These are phyloP conservation scores for Ceratobasidium sp. DNA, from an alignment of 1,284 basidiomycete genomes.

Conservation along the genomic window DNA sequence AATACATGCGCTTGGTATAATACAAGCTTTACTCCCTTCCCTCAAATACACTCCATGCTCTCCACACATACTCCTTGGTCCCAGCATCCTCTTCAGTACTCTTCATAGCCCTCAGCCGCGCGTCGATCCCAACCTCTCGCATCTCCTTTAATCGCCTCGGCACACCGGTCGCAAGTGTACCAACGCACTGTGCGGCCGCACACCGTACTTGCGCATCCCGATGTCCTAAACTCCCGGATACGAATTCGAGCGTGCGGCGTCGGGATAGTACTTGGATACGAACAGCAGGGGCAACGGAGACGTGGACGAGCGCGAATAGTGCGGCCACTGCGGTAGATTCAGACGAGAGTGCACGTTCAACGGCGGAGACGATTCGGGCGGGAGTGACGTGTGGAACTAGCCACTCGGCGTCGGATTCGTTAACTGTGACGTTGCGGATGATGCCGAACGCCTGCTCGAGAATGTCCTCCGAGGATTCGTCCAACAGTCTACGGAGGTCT, in stretches of 20 bases:
- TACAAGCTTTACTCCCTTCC: no score
- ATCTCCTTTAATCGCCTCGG: slow-evolving; percentile 10
- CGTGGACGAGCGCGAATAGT: slow-evolving; percentile 22
- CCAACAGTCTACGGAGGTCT: slow-evolving; percentile 1
- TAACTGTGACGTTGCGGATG: slow-evolving; percentile 17
- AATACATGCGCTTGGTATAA: no score
- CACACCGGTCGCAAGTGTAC: background rate
- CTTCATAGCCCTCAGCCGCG: no score
- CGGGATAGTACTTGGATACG: background rate
- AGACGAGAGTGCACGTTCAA: slow-evolving; percentile 27
- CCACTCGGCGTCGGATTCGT: slow-evolving; percentile 42
- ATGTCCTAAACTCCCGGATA: background rate
- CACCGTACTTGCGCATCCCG: slow-evolving; percentile 12
- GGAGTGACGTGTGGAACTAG: slow-evolving; percentile 20
- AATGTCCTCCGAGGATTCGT: slow-evolving; percentile 21
- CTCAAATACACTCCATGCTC: no score
- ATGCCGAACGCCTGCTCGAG: slow-evolving; percentile 39
- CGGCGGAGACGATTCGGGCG: background rate
- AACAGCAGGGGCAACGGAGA: background rate
- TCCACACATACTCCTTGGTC: no score
- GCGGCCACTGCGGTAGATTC: slow-evolving; percentile 16
- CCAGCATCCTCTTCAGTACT: no score
- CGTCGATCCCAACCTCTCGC: slow-evolving; percentile 14
- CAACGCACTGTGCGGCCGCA: slow-evolving; percentile 22
- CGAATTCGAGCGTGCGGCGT: slow-evolving; percentile 16